These are phyloP conservation scores for Rhytidiadelphus loreus DNA, from an alignment of 225 moss, liverwort and hornwort species.

Conservation along the genomic window DNA sequence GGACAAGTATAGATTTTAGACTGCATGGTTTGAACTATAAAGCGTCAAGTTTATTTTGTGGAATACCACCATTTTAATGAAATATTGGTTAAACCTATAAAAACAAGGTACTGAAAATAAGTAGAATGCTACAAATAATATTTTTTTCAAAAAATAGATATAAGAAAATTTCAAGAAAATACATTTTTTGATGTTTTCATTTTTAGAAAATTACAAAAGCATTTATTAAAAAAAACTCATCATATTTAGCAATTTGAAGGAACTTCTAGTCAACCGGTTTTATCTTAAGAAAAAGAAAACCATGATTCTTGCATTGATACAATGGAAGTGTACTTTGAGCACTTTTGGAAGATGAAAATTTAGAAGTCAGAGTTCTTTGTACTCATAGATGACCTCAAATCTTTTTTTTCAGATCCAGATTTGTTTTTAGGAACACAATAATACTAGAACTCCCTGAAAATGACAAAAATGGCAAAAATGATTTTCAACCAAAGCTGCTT, in stretches of 20 bases:
- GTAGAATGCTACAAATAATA: not conserved
- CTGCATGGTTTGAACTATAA: no score
- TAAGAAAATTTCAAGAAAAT: not conserved
- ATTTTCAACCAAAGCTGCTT: not conserved
- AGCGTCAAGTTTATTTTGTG: no score
- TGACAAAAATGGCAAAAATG: not conserved
- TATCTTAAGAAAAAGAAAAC: not conserved
- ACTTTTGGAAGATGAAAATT: not conserved
- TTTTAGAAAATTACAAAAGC: not conserved
- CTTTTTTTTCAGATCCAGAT: not conserved
- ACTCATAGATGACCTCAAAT: not conserved
- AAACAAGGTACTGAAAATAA: not conserved
- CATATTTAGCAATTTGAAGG: not conserved
- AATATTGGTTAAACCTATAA: no score
- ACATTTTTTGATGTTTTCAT: not conserved
- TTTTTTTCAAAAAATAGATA: not conserved
- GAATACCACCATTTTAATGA: no score
- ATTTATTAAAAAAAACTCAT: not conserved
- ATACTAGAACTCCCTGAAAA: no score
- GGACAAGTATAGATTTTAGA: no score
- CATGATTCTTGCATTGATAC: not conserved
- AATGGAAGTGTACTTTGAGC: not conserved
- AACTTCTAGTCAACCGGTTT: not conserved
- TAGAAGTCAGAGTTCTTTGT: not conserved
- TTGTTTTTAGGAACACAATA: not conserved